These are phyloP conservation scores for Pachysolen tannophilus DNA, from an alignment of 805 yeast species.

Conservation along the genomic window DNA sequence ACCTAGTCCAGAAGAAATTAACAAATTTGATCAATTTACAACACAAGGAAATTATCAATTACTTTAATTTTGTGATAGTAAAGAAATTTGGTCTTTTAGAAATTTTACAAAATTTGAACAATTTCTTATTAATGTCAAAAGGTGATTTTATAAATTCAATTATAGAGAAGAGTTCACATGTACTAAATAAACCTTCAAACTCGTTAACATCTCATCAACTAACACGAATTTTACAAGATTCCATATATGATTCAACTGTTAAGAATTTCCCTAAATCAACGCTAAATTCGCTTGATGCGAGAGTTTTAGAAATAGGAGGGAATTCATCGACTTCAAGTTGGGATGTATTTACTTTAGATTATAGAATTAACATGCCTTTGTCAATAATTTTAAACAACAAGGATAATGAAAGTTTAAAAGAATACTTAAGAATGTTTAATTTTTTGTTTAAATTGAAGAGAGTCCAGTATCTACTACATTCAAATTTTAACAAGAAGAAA, in stretches of 20 bases:
- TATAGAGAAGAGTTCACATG: conserved; percentile 41
- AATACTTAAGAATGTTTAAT: conserved; percentile 75
- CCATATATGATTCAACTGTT: conserved; percentile 49
- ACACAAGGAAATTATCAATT: conserved; percentile 44
- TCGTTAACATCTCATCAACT: conserved; percentile 58
- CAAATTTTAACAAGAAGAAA: conserved; percentile 24
- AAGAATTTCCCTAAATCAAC: conserved; percentile 30
- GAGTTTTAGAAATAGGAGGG: conserved; percentile 66
- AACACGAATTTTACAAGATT: conserved; percentile 54
- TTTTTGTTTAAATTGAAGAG: conserved; percentile 76
- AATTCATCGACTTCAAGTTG: conserved; percentile 77
- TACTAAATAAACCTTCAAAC: conserved; percentile 56
- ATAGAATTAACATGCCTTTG: conserved; percentile 43
- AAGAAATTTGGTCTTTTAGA: conserved; percentile 38
- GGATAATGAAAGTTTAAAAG: conserved; percentile 41
- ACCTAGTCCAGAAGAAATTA: too few relatives aligned
- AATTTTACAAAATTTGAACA: conserved; percentile 57
- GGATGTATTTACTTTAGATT: conserved; percentile 90
- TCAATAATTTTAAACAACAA: too few relatives aligned
- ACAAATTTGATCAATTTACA: conserved; percentile 31
- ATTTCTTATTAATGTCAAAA: conserved; percentile 60
- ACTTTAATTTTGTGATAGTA: conserved; percentile 41
- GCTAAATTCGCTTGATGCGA: conserved; percentile 64
- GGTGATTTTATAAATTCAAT: conserved; percentile 79
- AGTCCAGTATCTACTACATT: conserved; percentile 40